Evolutionary conservation across 2,329 filamentous ascomycete genomes (phyloP), one percentile per base, ranked within the genome.

Genomic region (Alternaria tenuissima): DNA sequence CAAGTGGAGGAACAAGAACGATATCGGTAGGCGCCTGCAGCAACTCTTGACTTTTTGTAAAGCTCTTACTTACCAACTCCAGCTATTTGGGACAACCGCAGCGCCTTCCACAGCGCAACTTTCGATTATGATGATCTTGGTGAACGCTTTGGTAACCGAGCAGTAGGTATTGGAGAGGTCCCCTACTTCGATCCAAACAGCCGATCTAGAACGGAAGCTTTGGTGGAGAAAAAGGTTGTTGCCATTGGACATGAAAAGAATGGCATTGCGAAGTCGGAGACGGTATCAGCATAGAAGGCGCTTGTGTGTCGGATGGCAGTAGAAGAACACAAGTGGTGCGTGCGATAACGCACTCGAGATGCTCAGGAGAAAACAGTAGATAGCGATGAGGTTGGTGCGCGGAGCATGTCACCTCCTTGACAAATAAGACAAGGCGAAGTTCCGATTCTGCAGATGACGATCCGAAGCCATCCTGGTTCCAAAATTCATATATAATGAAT

Each of bases 51-150:
- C 32, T 16, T 36, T 36, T 12, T 16, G 32, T 36, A 12, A 36
- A 36, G 32, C 32, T 36, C 12, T 36, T 36, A 36, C 32, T 36
- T 12, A 36, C 32, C 32, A 63, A 11, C 7, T 14, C 7, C 1
- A 67, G 80, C 80, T 3, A 80, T 82, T 55, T 81, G 80, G 80
- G 79, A 79, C 36, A 76, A 75, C 30, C 69, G 67, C 30, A 70
- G 71, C 54, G 66, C 72, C 4, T 75, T 72, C 59, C 74, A 75
- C 49, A 68, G 65, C 53, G 72, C 72, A 3, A 69, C 66, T 1
- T 39, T 58, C 24, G 64, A 69, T 20, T 63, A 67, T 20, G 66
- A 67, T 4, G 64, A 59, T 5, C 53, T 62, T 41, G 64, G 66
- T 41, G 59, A 63, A 22, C 59, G 66, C 3, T 55, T 54, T 11